Evolutionary conservation across 2,329 filamentous ascomycete species (phyloP), one percentile per base, ranked within the genome.

Genomic region (Aspergillus ochraceoroseus): DNA sequence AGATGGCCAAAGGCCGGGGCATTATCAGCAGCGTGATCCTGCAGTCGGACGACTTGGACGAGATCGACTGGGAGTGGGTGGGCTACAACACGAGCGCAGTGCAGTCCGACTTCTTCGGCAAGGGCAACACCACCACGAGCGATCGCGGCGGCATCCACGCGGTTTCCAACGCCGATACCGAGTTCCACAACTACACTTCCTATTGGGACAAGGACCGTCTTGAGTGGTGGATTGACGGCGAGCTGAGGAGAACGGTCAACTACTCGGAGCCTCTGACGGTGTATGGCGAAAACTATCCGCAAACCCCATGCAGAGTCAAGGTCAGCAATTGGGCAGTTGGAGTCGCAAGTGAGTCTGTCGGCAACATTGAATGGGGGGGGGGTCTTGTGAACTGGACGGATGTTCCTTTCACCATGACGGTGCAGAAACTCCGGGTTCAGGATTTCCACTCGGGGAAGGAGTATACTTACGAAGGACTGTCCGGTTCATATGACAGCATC

Each of bases 31-130:
- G 84, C 46, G 82, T 94, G 58, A 89, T 94, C 60, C 75, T 89
- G 63, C 74, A 92, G 50, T 89, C 84, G 36, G 83, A 92, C 53
- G 82, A 88, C 54, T 73, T 90, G 9, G 87, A 94, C 61, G 87
- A 94, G 66, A 81, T 94, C 27, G 88, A 94, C 59, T 90, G 85
- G 64, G 64, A 67, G 41, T 65, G 63, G 63, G 49, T 66, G 14
- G 66, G 66, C 34, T 59, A 59, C 30, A 62, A 66, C 46, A 58
- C 55, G 15, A 56, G 43, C 30, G 40, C 47, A 22, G 64, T 68
- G 20, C 90, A 96, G 67, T 85, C 83, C 55, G 96, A 96, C 69
- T 96, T 94, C 71, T 98, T 95, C 55, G 87, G 88, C 64, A 95
- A 96, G 68, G 92, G 92, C 54, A 85, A 85, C 0, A 56, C 56